Conservation (phyloP, 2,329 filamentous ascomycete genomes). For the Cladosporium cucumerinum region DNA sequence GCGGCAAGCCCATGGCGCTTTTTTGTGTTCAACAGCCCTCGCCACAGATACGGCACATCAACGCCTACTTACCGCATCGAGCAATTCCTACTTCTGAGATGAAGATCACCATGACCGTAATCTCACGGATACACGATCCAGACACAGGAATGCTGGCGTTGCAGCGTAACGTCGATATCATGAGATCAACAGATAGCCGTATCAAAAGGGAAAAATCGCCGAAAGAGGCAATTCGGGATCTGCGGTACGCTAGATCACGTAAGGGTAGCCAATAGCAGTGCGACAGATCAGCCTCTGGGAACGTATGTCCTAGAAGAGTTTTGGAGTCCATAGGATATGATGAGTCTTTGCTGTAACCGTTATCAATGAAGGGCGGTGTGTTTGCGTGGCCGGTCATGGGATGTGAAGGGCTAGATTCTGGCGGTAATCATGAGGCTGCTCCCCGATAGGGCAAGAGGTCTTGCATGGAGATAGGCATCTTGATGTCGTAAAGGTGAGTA, state of each 20-base stretch:
- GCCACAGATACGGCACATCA: background rate
- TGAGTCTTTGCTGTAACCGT: background rate
- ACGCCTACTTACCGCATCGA: conserved; percentile 2
- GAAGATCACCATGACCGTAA: background rate
- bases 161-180: conserved; percentile 11
- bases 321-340: conserved; percentile 15
- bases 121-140: conserved; percentile 12
- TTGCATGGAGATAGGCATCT: background rate
- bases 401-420: background rate
- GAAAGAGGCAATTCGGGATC: conserved; percentile 9
- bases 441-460: background rate
- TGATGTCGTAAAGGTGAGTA: background rate
- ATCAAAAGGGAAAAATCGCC: conserved; percentile 13
- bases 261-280: conserved; percentile 7
- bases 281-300: conserved; percentile 9
- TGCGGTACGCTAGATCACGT: conserved; percentile 5
- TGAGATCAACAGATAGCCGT: conserved; percentile 11
- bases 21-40: conserved; percentile 6
- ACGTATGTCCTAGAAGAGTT: conserved; percentile 13
- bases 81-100: background rate
- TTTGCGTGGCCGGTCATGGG: background rate
- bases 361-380: background rate
- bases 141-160: conserved; percentile 9
- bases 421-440: background rate
- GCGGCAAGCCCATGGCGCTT: conserved; percentile 5